phyloP scores from a whole-genome alignment of 108 stramenopile species.

The Stephanodiscus minutulus region DNA sequence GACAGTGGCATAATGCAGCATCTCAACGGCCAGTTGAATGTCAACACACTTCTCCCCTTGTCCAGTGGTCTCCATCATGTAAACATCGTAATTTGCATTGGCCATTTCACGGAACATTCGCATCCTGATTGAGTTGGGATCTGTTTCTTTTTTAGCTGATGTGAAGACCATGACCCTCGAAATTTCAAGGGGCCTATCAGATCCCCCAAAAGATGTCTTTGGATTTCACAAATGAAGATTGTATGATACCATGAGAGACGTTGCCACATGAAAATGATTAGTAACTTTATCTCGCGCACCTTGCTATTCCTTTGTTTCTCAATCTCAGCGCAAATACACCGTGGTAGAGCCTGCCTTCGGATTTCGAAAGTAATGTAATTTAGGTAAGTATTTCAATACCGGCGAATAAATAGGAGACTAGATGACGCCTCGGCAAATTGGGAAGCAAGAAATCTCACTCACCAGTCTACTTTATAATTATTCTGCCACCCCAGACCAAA shows the following conservation, averaged over 20 bases:
- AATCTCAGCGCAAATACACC: constrained; percentile 60
- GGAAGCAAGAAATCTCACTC: constrained; percentile 1
- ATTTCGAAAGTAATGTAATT: background rate
- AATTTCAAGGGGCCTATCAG: constrained; percentile 76
- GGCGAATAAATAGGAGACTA: background rate
- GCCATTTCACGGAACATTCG: constrained; percentile 84
- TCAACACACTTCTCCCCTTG: constrained; percentile 88
- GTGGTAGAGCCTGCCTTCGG: constrained; percentile 46
- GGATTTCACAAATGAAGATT: background rate
- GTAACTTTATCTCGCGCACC: constrained; percentile 21
- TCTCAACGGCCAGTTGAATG: constrained; percentile 88
- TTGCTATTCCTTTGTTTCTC: constrained; percentile 52
- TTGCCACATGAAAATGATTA: background rate
- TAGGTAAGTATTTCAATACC: background rate
- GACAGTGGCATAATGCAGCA: constrained; percentile 87
- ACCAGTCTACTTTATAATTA: constrained; percentile 73
- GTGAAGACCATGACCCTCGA: constrained; percentile 79
- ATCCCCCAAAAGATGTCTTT: constrained; percentile 38
- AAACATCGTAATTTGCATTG: constrained; percentile 76
- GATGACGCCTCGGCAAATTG: background rate
- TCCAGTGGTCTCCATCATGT: constrained; percentile 82
- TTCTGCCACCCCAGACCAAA: constrained; percentile 76
- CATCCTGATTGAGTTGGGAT: constrained; percentile 59
- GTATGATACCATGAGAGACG: background rate
- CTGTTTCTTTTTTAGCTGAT: constrained; percentile 68